A percentile compares a stretch with the other conserved stretches of the same genome.
Conservation (phyloP, 2,329 filamentous ascomycete species). For the Apiospora pterosperma region DNA sequence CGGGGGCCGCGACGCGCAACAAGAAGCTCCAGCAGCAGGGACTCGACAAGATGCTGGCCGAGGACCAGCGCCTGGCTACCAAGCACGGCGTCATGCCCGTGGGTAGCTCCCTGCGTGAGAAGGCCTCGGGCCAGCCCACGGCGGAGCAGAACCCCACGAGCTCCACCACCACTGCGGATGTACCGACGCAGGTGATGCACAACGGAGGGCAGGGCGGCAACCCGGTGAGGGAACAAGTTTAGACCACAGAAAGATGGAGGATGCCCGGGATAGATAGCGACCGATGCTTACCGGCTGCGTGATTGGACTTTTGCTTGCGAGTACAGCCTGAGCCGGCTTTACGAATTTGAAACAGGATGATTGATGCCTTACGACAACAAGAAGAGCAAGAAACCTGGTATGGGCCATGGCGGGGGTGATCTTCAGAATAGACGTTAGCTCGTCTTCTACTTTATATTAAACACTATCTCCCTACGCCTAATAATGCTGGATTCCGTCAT, state of each 20-base stretch:
- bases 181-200: not conserved
- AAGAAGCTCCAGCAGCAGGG: conserved; percentile 19
- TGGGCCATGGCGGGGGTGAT: not conserved
- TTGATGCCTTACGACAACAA: not conserved
- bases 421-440: not conserved
- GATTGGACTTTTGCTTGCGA: not conserved
- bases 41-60: conserved; percentile 19
- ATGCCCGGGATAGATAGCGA: not conserved
- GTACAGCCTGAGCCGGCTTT: not conserved
- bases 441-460: not conserved
- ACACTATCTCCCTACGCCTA: conserved; percentile 1
- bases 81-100: conserved; percentile 21
- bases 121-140: conserved; percentile 6
- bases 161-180: not conserved
- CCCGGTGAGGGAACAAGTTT: not conserved
- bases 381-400: not conserved
- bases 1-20: conserved; percentile 16
- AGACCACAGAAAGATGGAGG: not conserved
- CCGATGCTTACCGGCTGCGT: not conserved
- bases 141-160: not conserved
- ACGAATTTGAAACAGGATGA: not conserved
- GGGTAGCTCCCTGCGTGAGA: conserved; percentile 11
- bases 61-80: conserved; percentile 19
- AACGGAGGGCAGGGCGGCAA: not conserved
- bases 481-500: not conserved